Evolutionary conservation across 139 green algal genomes (phyloP), one percentile per base, ranked within the genome.

Genomic region (Desmodesmus armatus): DNA sequence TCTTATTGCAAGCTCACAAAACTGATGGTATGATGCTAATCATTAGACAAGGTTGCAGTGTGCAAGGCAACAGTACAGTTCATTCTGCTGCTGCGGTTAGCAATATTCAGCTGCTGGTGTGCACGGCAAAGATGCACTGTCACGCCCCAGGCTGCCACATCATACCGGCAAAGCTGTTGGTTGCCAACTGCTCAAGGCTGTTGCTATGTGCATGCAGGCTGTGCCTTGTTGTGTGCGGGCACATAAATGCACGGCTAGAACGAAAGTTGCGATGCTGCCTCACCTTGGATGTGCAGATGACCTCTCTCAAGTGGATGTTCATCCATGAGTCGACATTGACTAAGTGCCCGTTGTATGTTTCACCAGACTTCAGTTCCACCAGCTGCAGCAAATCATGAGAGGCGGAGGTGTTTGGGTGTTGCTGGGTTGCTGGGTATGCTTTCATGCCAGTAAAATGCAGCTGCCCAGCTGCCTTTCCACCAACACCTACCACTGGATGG

Each of bases 301-400:
- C 97, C 84, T 99, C 97, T 9, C 92, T 87, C 19, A 99, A 49
- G 66, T 99, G 97, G 17, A 99, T 93, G 86, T 99, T 99, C 97
- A 99, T 99, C 97, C 97, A 99, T 13, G 93, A 97, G 76, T 99
- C 97, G 87, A 95, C 98, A 70, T 94, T 93, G 27, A 98, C 94
- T 82, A 99, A 88, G 73, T 98, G 95, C 5, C 97, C 97, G 89
- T 99, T 99, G 90, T 98, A 99, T 23, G 97, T 99, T 87, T 99
- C 97, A 0, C 97, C 97, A 83, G 96, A 99, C 88, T 99, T 99
- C 37, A 99, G 87, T 88, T 99, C 97, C 11, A 99, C 93, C 15
- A 99, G 90, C 96, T 98, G 91, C 60, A 82, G 58, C 31, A 58
- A 13, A 37, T 53, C 23, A 58, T 23, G 19, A 37, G n/a, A n/a